phyloP scores from a whole-genome alignment of 345 rosid species.

The Boechera retrofracta region DNA sequence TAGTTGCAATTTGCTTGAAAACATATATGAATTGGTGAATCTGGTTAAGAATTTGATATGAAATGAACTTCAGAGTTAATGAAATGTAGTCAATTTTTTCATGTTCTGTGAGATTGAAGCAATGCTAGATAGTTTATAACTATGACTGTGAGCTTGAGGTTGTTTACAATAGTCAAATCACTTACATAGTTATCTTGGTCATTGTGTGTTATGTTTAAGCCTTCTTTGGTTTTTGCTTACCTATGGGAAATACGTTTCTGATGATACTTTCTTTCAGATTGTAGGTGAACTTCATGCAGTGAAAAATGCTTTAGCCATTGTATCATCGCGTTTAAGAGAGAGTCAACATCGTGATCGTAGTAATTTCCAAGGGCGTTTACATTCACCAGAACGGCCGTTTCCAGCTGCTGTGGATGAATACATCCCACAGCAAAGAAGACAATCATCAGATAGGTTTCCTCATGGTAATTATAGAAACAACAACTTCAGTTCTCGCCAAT shows the following conservation, averaged over 20 bases:
- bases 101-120: constrained; percentile 4
- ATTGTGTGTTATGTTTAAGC: constrained; percentile 26
- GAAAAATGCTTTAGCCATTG: constrained; percentile 74
- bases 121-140: not conserved
- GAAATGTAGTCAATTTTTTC: not conserved
- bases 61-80: not conserved
- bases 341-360: constrained; percentile 96
- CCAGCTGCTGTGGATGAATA: constrained; percentile 84
- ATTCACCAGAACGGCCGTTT: constrained; percentile 74
- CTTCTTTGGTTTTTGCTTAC: constrained; percentile 2
- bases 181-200: not conserved
- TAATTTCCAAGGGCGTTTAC: constrained; percentile 75
- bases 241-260: constrained; percentile 20
- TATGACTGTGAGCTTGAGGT: not conserved
- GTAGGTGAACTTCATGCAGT: constrained; percentile 83
- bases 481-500: constrained; percentile 59
- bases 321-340: constrained; percentile 90
- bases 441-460: constrained; percentile 62
- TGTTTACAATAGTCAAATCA: not conserved
- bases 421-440: constrained; percentile 64
- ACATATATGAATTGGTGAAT: constrained; percentile 22
- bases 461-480: constrained; percentile 56
- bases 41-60: constrained; percentile 10
- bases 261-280: constrained; percentile 54
- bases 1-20: constrained; percentile 6